phyloP scores from a whole-genome alignment of 306 rosid species.

The Glycine latifolia region DNA sequence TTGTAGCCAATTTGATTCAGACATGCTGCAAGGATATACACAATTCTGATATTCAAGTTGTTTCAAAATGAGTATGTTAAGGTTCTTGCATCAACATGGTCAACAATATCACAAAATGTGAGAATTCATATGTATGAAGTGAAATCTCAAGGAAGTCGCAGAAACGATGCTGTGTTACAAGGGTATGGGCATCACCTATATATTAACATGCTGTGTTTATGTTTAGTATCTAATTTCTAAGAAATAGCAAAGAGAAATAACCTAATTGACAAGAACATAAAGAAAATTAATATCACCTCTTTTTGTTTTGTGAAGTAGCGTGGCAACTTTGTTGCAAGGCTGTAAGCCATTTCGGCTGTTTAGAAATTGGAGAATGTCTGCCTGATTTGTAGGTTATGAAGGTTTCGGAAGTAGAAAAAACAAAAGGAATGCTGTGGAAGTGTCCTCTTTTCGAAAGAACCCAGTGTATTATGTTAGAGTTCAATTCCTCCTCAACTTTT shows the following conservation, averaged over 20 bases:
- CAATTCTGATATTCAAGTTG: not conserved
- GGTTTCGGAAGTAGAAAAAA: constrained; percentile 31
- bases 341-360: constrained; percentile 15
- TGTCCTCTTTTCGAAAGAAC: not conserved
- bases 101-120: no score
- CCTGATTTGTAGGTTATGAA: constrained; percentile 9
- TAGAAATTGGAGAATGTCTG: constrained; percentile 15
- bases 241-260: constrained; percentile 34
- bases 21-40: not conserved
- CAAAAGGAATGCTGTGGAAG: not conserved
- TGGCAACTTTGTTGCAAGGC: not conserved
- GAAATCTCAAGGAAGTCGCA: no score
- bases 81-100: no score
- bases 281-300: constrained; percentile 11
- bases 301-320: constrained; percentile 6
- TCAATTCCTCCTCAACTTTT: not conserved
- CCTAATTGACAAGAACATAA: constrained; percentile 1
- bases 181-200: constrained; percentile 22
- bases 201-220: constrained; percentile 15
- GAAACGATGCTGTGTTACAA: not conserved
- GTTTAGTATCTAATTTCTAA: constrained; percentile 28
- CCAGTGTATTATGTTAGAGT: not conserved
- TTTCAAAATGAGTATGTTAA: no score
- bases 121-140: no score
- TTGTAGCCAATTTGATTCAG: not conserved